These are phyloP conservation scores for Paramecium sonneborni DNA, from an alignment of 73 alveolate species.

Conservation along the genomic window DNA sequence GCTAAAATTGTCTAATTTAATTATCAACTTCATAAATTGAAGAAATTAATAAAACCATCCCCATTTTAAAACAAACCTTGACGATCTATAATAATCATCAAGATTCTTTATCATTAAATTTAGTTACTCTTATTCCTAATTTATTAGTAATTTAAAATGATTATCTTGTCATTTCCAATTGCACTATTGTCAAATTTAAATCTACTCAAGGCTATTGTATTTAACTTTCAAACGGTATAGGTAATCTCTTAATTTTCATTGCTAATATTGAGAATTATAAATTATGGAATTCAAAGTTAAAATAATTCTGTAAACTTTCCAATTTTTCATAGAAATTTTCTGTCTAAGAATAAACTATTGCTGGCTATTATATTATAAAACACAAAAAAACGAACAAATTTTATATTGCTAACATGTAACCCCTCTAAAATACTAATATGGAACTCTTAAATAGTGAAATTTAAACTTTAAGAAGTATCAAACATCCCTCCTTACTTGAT, in stretches of 20 bases:
- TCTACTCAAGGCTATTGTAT: not conserved
- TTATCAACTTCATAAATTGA: not conserved
- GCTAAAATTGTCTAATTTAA: not conserved
- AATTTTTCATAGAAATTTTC: constrained; percentile 3
- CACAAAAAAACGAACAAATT: constrained; percentile 17
- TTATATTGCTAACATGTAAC: not conserved
- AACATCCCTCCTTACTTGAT: constrained; percentile 14
- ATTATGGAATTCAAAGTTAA: not conserved
- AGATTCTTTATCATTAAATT: not conserved
- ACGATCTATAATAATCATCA: not conserved
- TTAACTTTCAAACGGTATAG: not conserved
- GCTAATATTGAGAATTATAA: not conserved
- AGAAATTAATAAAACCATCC: not conserved
- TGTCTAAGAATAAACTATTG: not conserved
- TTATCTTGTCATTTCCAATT: not conserved
- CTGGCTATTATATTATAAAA: not conserved
- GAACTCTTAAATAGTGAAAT: not conserved
- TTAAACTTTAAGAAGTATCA: constrained; percentile 19
- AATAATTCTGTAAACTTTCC: not conserved
- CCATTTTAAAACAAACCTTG: not conserved
- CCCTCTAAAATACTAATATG: not conserved
- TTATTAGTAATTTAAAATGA: not conserved
- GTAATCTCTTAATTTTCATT: not conserved
- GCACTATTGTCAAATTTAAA: not conserved
- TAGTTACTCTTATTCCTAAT: not conserved